A percentile compares a stretch with the other conserved stretches of the same genome.
phyloP scores from a whole-genome alignment of 371 early-diverging fungal species.

The Mucor circinelloides region DNA sequence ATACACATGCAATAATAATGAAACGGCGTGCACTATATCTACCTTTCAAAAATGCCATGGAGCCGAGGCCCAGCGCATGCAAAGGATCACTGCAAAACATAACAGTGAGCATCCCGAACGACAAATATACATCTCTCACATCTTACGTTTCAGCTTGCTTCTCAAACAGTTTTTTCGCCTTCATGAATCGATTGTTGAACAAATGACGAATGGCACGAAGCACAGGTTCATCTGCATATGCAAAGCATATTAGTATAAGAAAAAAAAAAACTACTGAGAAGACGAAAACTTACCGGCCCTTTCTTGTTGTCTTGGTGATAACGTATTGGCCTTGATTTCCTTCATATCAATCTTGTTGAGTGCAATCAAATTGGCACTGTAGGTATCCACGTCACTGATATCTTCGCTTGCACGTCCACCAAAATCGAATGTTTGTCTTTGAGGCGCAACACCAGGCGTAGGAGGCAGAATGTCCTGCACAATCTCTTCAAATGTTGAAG shows the following conservation, averaged over 20 bases:
- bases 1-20: not conserved
- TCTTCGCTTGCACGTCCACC: slow-evolving; percentile 22
- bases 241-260: not conserved
- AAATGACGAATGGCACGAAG: slow-evolving; percentile 57
- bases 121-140: not conserved
- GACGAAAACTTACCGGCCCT: slow-evolving; percentile 37
- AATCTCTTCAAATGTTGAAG: slow-evolving; percentile 10
- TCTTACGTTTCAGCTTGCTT: slow-evolving; percentile 30
- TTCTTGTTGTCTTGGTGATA: slow-evolving; percentile 55
- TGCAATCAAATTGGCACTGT: slow-evolving; percentile 33
- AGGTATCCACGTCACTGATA: slow-evolving; percentile 21
- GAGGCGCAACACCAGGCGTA: slow-evolving; percentile 31
- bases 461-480: slow-evolving; percentile 28
- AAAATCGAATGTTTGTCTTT: slow-evolving; percentile 18
- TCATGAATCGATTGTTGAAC: slow-evolving; percentile 63
- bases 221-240: slow-evolving; percentile 34
- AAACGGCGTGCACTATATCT: not conserved
- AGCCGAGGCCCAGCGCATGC: slow-evolving; percentile 50
- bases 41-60: slow-evolving; percentile 59
- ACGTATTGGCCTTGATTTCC: slow-evolving; percentile 45
- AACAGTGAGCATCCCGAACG: not conserved
- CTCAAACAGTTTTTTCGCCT: slow-evolving; percentile 51
- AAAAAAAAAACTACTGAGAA: not conserved
- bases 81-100: slow-evolving; percentile 42
- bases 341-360: slow-evolving; percentile 36